Conservation (phyloP, 306 rosid genomes). For the Pachyrhizus erosus region DNA sequence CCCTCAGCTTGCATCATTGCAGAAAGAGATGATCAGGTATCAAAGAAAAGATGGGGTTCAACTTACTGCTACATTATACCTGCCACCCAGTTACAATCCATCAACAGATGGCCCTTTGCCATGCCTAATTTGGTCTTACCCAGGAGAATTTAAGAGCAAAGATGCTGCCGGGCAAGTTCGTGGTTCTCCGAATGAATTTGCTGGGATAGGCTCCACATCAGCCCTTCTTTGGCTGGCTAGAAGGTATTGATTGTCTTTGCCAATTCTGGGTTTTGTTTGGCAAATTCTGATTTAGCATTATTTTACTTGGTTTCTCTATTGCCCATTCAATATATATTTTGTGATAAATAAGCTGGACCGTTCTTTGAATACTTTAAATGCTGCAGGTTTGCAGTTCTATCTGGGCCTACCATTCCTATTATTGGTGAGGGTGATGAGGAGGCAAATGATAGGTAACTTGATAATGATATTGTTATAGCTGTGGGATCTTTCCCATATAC, state of each 20-base stretch:
- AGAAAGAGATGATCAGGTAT: constrained; percentile 96
- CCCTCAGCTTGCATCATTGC: constrained; percentile 91
- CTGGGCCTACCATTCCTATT: constrained; percentile 97
- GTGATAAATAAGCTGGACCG: constrained; percentile 38
- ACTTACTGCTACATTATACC: constrained; percentile 91
- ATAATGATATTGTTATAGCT: constrained; percentile 33
- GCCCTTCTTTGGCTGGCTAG: constrained; percentile 97
- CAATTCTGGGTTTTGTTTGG: constrained; percentile 15
- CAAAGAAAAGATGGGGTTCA: constrained; percentile 98
- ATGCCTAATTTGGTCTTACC: constrained; percentile 97
- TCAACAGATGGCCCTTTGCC: constrained; percentile 94
- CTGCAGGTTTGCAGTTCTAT: constrained; percentile 91
- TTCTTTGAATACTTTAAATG: constrained; percentile 47
- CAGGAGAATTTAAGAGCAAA: constrained; percentile 98
- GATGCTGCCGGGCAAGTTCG: constrained; percentile 99
- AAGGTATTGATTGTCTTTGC: constrained; percentile 60
- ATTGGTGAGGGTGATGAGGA: constrained; percentile 95
- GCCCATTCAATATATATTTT: constrained; percentile 21
- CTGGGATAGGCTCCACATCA: constrained; percentile 95
- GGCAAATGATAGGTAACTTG: constrained; percentile 92
- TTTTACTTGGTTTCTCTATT: constrained; percentile 15
- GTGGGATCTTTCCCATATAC: constrained; percentile 21
- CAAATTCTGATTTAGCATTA: constrained; percentile 31
- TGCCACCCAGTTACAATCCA: constrained; percentile 93
- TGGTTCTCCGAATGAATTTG: constrained; percentile 98